These are phyloP conservation scores for Pisolithus marmoratus DNA, from an alignment of 768 basidiomycete species.

Conservation along the genomic window DNA sequence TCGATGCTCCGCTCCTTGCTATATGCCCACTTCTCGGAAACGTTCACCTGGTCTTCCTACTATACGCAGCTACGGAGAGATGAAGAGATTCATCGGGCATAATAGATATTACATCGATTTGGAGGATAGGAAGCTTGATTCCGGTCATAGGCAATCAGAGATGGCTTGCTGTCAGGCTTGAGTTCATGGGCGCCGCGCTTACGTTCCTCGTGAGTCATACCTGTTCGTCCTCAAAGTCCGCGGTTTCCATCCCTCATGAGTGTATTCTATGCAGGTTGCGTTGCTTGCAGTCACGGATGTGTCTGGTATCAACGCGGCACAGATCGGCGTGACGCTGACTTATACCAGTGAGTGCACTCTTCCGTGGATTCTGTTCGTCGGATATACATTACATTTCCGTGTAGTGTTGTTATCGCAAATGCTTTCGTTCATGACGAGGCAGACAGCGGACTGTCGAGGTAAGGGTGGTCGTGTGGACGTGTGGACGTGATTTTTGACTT, in stretches of 20 bases:
- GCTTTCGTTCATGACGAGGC: slow-evolving; percentile 49
- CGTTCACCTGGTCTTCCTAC: slow-evolving; percentile 65
- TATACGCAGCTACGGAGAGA: slow-evolving; percentile 67
- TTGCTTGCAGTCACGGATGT: slow-evolving; percentile 56
- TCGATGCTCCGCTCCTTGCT: slow-evolving; percentile 67
- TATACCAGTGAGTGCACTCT: slow-evolving; percentile 43
- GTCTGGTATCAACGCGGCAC: slow-evolving; percentile 54
- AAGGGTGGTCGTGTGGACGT: slow-evolving; percentile 3
- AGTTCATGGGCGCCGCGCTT: slow-evolving; percentile 59
- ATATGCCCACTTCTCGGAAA: slow-evolving; percentile 76
- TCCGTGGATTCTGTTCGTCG: neutral
- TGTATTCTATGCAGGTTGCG: slow-evolving; percentile 42
- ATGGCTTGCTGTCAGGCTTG: slow-evolving; percentile 70
- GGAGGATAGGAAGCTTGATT: slow-evolving; percentile 66
- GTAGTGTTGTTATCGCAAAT: slow-evolving; percentile 47
- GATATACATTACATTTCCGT: neutral
- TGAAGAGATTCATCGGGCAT: slow-evolving; percentile 53
- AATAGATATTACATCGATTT: slow-evolving; percentile 67
- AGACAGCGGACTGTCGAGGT: slow-evolving; percentile 65
- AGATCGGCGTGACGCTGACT: slow-evolving; percentile 68
- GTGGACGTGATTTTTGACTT: neutral
- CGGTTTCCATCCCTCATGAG: neutral
- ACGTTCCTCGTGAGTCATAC: slow-evolving; percentile 44
- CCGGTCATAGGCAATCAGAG: slow-evolving; percentile 65
- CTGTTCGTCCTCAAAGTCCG: neutral